Evolutionary conservation across 2,329 filamentous ascomycete genomes (phyloP).

Genomic region (Colletotrichum scovillei): DNA sequence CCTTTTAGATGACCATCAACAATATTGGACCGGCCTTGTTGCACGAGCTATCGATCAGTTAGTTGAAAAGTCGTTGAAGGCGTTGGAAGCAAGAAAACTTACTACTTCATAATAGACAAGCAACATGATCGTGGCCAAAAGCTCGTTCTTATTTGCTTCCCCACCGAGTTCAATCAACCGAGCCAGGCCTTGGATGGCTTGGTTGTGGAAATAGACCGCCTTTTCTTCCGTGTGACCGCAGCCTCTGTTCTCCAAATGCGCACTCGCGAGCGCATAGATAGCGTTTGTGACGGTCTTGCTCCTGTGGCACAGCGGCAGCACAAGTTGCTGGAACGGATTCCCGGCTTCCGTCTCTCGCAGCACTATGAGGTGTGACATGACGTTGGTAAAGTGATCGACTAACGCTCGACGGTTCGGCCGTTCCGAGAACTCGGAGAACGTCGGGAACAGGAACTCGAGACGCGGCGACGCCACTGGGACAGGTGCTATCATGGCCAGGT

Average conservation of each 20-base stretch:
- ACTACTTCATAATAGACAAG: conserved; percentile 74
- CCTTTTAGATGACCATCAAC: conserved; percentile 71
- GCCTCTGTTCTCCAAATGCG: conserved; percentile 79
- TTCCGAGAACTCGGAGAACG: conserved; percentile 68
- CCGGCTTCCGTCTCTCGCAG: conserved; percentile 69
- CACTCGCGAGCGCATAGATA: conserved; percentile 84
- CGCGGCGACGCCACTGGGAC: conserved; percentile 52
- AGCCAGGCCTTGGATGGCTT: conserved; percentile 68
- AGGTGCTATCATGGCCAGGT: conserved; percentile 47
- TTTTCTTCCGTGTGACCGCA: conserved; percentile 57
- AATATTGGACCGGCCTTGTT: conserved; percentile 68
- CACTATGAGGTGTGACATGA: conserved; percentile 73
- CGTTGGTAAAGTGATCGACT: conserved; percentile 72
- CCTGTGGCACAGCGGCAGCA: conserved; percentile 67
- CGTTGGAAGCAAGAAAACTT: conserved; percentile 42
- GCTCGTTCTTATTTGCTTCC: conserved; percentile 64
- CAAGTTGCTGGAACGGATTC: conserved; percentile 72
- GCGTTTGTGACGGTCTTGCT: conserved; percentile 79
- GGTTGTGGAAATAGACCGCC: conserved; percentile 69
- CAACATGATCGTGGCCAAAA: conserved; percentile 70
- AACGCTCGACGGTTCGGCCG: conserved; percentile 65
- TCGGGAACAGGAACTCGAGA: conserved; percentile 63
- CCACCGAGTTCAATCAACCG: conserved; percentile 65
- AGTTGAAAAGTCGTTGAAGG: background rate
- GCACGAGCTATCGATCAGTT: conserved; percentile 63